Evolutionary conservation across 257 asterid genomes (phyloP).

Genomic region (Scutellaria baicalensis): DNA sequence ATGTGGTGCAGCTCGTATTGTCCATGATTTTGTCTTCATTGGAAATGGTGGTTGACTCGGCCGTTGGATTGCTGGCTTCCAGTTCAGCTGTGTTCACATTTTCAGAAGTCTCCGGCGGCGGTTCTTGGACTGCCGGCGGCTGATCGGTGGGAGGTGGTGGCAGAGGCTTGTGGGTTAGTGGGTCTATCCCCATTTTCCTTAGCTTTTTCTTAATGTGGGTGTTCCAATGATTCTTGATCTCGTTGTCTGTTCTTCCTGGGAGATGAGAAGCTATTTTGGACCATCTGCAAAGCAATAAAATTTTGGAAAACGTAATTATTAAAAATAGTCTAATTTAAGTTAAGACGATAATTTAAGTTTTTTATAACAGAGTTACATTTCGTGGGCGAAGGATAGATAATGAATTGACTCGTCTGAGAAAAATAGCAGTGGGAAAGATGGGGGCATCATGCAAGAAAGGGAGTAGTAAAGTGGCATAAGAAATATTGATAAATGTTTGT

Average conservation of each 20-base stretch:
- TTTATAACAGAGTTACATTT: no score
- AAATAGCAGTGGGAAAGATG: no score
- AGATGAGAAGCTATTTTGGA: conserved; percentile 92
- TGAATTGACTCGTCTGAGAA: no score
- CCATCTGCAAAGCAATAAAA: conserved; percentile 56
- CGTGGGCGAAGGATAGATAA: no score
- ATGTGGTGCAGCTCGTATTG: background rate
- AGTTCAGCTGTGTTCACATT: background rate
- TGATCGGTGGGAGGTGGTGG: conserved; percentile 20
- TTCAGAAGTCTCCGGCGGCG: background rate
- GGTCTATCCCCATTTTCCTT: conserved; percentile 90
- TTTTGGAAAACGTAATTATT: background rate
- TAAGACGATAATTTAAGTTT: no score
- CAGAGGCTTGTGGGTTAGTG: conserved; percentile 83
- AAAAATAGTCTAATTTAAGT: background rate
- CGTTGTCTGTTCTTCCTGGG: conserved; percentile 97
- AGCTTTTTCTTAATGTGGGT: conserved; percentile 88
- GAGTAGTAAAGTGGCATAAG: no score
- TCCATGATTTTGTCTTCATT: background rate
- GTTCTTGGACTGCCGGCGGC: background rate
- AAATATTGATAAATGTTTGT: no score
- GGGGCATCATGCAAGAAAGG: no score
- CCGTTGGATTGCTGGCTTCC: background rate
- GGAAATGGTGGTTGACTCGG: background rate
- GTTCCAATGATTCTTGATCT: conserved; percentile 94